Evolutionary conservation across 2,329 filamentous ascomycete species (phyloP).

Genomic region (Escovopsis weberi): DNA sequence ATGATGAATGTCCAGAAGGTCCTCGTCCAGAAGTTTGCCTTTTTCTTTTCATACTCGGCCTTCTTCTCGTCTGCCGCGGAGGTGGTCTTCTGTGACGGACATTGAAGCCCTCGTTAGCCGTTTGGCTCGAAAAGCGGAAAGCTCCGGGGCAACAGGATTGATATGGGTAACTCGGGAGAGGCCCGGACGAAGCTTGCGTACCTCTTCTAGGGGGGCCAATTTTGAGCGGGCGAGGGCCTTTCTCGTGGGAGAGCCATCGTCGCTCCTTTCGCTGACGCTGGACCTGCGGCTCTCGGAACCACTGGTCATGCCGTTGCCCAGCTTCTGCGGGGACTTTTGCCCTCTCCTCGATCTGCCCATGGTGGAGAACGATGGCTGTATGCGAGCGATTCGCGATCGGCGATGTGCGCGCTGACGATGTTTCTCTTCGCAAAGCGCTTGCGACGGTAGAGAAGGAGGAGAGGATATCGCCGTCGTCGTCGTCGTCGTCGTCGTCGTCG

Average conservation of each 20-base stretch:
- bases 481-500: too few relatives aligned
- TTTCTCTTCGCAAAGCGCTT: too few relatives aligned
- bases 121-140: background rate
- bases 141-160: too few relatives aligned
- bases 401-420: background rate
- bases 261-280: constrained; percentile 59
- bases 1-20: constrained; percentile 98
- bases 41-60: constrained; percentile 92
- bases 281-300: constrained; percentile 43
- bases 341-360: constrained; percentile 32
- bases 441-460: too few relatives aligned
- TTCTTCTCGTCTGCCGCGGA: constrained; percentile 26
- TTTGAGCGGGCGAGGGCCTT: constrained; percentile 14
- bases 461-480: too few relatives aligned
- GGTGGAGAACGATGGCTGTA: background rate
- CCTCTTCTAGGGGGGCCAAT: constrained; percentile 22
- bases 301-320: constrained; percentile 26
- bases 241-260: constrained; percentile 27
- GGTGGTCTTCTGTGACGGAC: constrained; percentile 24
- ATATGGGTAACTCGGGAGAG: background rate
- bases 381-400: constrained; percentile 1
- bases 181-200: constrained; percentile 8
- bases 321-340: constrained; percentile 40
- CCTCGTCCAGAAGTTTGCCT: constrained; percentile 90
- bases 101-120: background rate